These are phyloP conservation scores for Juglanconis juglandina DNA, from an alignment of 2,329 filamentous ascomycete genomes.

Conservation along the genomic window DNA sequence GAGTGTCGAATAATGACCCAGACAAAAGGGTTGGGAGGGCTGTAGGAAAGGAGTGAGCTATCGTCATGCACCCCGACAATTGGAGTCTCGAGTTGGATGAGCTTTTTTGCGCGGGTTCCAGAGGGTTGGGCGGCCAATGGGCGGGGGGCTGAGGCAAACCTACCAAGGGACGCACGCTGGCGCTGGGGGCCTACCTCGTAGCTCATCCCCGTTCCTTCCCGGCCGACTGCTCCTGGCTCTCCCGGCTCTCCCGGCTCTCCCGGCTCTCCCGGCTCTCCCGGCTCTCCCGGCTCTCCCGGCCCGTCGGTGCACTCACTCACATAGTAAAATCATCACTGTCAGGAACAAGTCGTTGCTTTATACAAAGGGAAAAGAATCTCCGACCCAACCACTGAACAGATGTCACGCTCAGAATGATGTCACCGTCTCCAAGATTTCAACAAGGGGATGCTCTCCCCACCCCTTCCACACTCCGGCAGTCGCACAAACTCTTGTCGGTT, in stretches of 20 bases:
- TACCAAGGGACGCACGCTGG: neutral
- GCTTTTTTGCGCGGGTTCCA: conserved; percentile 14
- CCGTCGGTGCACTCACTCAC: too few species aligned
- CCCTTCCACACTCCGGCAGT: too few species aligned
- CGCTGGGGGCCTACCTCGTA: neutral
- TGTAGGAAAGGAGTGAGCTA: neutral
- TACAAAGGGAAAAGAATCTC: too few species aligned
- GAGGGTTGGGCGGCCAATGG: neutral
- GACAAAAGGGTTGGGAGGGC: neutral
- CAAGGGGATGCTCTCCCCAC: too few species aligned
- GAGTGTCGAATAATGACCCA: neutral
- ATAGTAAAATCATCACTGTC: too few species aligned
- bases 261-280: neutral
- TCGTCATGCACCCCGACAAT: conserved; percentile 6
- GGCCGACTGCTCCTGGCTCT: neutral
- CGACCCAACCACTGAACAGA: too few species aligned
- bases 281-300: neutral
- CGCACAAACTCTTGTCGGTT: too few species aligned
- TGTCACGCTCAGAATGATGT: too few species aligned
- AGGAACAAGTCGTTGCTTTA: too few species aligned
- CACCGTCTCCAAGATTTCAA: too few species aligned
- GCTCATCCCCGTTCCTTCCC: conserved; percentile 12
- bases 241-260: neutral
- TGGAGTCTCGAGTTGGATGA: neutral
- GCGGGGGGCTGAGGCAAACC: conserved; percentile 7